These are phyloP conservation scores for Penicilliopsis zonata DNA, from an alignment of 495 filamentous ascomycete species.

Conservation along the genomic window DNA sequence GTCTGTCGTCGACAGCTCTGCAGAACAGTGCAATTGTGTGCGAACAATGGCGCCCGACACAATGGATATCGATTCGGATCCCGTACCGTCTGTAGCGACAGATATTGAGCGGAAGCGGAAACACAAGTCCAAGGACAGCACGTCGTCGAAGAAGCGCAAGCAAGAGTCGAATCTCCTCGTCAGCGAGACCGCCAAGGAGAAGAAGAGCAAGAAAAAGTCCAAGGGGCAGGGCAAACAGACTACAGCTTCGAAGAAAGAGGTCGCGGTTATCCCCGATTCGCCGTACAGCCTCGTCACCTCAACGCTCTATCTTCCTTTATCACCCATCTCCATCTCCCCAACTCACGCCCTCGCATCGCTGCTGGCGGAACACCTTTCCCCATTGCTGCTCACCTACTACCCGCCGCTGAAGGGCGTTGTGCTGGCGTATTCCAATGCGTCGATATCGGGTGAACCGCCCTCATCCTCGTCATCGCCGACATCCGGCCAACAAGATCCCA, in stretches of 20 bases:
- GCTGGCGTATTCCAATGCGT: slow-evolving; percentile 54
- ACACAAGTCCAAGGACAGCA: slow-evolving; percentile 30
- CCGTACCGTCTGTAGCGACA: slow-evolving; percentile 5
- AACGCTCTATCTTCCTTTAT: slow-evolving; percentile 59
- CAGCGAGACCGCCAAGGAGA: slow-evolving; percentile 6
- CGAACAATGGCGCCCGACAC: slow-evolving; percentile 27
- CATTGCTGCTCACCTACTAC: slow-evolving; percentile 64
- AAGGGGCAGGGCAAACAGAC: slow-evolving; percentile 14
- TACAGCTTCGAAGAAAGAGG: slow-evolving; percentile 2
- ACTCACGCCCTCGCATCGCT: slow-evolving; percentile 50
- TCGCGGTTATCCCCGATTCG: slow-evolving; percentile 18
- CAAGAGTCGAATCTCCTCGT: slow-evolving; percentile 15
- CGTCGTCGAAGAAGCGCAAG: slow-evolving; percentile 39
- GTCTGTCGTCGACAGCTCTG: too few relatives aligned
- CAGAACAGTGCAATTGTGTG: slow-evolving; percentile 11
- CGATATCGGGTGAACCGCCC: slow-evolving; percentile 28
- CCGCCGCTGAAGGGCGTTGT: slow-evolving; percentile 58
- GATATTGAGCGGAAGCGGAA: slow-evolving; percentile 45
- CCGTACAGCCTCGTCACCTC: slow-evolving; percentile 51
- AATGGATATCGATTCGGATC: slow-evolving; percentile 30
- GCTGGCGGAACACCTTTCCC: slow-evolving; percentile 64
- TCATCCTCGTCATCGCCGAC: slow-evolving; percentile 11
- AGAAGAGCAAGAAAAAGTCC: slow-evolving; percentile 9
- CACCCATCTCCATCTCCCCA: slow-evolving; percentile 55
- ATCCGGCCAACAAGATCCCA: slow-evolving; percentile 10